A percentile compares a stretch with the other conserved stretches of the same genome.
phyloP scores from a whole-genome alignment of 2,329 filamentous ascomycete species.

The Rugonectria rugulosa region DNA sequence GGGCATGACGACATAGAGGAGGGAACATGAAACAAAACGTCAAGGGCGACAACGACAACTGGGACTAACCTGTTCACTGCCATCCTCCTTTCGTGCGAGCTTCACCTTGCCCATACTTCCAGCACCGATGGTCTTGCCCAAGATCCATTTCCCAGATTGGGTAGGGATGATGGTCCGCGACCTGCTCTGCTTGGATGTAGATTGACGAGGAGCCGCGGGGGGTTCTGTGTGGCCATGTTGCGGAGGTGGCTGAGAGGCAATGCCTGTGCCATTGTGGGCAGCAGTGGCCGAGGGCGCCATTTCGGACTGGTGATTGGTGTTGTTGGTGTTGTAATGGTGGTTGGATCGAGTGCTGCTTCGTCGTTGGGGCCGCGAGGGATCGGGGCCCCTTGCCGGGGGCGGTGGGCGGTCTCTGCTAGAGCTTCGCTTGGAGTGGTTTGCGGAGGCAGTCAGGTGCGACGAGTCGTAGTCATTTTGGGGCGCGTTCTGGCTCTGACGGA shows the following conservation, averaged over 20 bases:
- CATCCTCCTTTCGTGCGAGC: slow-evolving; percentile 87
- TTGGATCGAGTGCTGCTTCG: slow-evolving; percentile 59
- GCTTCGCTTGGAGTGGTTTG: slow-evolving; percentile 61
- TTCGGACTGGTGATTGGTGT: slow-evolving; percentile 47
- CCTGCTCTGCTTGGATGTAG: slow-evolving; percentile 60
- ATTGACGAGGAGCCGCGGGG: slow-evolving; percentile 40
- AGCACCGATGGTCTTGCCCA: slow-evolving; percentile 96
- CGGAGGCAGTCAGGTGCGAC: slow-evolving; percentile 66
- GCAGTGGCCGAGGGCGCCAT: slow-evolving; percentile 60
- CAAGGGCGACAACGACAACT: neutral
- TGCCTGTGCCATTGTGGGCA: slow-evolving; percentile 62
- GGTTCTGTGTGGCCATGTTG: slow-evolving; percentile 47
- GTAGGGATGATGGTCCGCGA: slow-evolving; percentile 86
- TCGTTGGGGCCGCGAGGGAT: slow-evolving; percentile 56
- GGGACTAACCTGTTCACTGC: slow-evolving; percentile 81
- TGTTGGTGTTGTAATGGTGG: slow-evolving; percentile 42
- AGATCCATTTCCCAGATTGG: slow-evolving; percentile 88
- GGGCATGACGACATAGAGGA: neutral
- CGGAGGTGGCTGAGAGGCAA: slow-evolving; percentile 57
- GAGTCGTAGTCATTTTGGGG: slow-evolving; percentile 77
- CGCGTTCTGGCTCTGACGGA: slow-evolving; percentile 49
- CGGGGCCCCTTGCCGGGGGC: slow-evolving; percentile 60
- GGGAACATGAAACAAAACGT: neutral
- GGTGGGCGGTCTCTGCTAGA: slow-evolving; percentile 67
- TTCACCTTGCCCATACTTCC: slow-evolving; percentile 99